Conservation (phyloP, 1,284 basidiomycete species). For the Singerocomus inundabilis region DNA sequence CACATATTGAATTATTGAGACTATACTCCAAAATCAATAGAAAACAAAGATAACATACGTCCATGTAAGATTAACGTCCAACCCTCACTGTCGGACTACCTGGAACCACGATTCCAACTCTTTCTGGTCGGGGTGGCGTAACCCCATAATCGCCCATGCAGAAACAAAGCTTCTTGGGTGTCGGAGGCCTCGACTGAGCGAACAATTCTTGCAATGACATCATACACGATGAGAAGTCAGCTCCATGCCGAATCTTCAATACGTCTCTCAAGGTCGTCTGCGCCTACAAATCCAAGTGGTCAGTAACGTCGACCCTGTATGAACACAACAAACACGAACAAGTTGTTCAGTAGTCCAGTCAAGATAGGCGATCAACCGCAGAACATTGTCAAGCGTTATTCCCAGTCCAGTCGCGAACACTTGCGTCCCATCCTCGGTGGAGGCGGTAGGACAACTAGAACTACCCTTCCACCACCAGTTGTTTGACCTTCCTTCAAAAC, state of each 20-base stretch:
- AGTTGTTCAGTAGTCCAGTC: conserved; percentile 32
- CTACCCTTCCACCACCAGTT: conserved; percentile 11
- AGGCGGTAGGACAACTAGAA: background rate
- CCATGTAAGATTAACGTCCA: conserved; percentile 15
- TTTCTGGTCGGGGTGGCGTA: conserved; percentile 4
- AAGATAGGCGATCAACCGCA: conserved; percentile 27
- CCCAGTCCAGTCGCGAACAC: conserved; percentile 25
- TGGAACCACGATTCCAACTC: conserved; percentile 21
- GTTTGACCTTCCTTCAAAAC: background rate
- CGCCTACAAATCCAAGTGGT: conserved; percentile 17
- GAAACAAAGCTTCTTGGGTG: conserved; percentile 9
- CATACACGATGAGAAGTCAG: conserved; percentile 18
- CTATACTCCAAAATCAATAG: conserved; percentile 11
- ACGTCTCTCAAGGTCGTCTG: conserved; percentile 19
- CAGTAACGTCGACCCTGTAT: background rate
- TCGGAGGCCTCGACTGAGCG: conserved; percentile 8
- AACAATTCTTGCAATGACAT: conserved; percentile 26
- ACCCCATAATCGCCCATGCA: conserved; percentile 4
- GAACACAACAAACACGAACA: conserved; percentile 11
- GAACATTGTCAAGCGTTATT: conserved; percentile 18
- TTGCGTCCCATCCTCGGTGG: conserved; percentile 10
- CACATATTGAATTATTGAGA: conserved; percentile 20
- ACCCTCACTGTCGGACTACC: conserved; percentile 24
- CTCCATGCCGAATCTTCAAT: conserved; percentile 4
- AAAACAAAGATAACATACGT: conserved; percentile 15